Base-by-base conservation (phyloP, 306 rosid genomes). In the Heteromeles arbutifolia region DNA sequence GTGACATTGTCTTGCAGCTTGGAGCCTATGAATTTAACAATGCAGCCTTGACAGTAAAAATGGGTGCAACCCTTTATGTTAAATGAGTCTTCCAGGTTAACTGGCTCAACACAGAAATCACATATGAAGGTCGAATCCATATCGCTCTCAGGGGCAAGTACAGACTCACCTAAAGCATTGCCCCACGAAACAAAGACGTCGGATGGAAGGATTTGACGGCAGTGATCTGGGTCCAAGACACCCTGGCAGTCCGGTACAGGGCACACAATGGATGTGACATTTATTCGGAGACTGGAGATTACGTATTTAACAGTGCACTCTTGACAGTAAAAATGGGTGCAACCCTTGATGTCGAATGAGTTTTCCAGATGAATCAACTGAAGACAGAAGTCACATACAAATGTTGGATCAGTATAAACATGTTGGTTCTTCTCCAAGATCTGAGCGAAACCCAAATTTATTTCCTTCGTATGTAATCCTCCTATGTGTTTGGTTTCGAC, bases 281-380 rank as follows among this genome's bases (percentile, higher is more conserved):
- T 74, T 1, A 87, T 87, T 28, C 78, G 72, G 62, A 92, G 85
- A 76, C 83, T 92, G 0, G 81, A 24, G 2, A 80, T 85, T 7
- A 89, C 82, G 32, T 87, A 87, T 66, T 83, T 85, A 11, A 67
- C 22, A 3, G 83, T 67, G 67, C 97, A 91, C 1, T 83, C 83
- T 15, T 63, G 34, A 43, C 92, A 89, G 72, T 84, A 91, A 0
- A 85, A 80, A 54, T 87, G 97, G 34, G 75, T 25, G 7, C 68
- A 73, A 25, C 53, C 68, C 37, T 73, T 59, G 11, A 73, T 31
- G n/a, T 28, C 41, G 34, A 73, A 59, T 1, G 68, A 58, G 56
- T 39, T 28, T 37, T 21, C 26, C 1, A 17, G 41, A 73, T 37
- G 10, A 29, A 39, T 41, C 17, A 15, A 15, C 56, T 73, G 39